Percentiles rank a stretch among this genome's conserved stretches.
Evolutionary conservation across 1,284 basidiomycete genomes (phyloP).

Genomic region (Puccinia triticina): DNA sequence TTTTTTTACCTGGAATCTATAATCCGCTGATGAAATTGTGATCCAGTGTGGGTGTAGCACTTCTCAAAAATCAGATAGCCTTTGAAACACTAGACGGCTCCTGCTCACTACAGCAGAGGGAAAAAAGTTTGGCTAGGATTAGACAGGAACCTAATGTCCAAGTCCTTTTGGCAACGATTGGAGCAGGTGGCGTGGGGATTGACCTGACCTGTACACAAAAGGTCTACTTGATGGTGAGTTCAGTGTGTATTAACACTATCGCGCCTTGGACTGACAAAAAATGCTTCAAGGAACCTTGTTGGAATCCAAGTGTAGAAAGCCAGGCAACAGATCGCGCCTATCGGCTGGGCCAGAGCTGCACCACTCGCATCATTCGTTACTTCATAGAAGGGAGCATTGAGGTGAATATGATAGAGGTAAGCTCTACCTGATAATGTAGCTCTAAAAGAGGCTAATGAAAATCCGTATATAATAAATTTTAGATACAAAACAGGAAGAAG

Average conservation of each 20-base stretch:
- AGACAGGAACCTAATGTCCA: background rate
- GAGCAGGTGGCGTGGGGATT: constrained; percentile 10
- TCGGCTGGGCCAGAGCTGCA: background rate
- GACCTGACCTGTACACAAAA: constrained; percentile 11
- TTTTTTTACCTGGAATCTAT: background rate
- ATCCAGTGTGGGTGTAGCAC: background rate
- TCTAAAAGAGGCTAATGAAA: background rate
- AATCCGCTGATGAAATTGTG: background rate
- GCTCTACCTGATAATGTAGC: background rate
- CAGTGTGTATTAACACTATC: background rate
- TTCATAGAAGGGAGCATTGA: constrained; percentile 8
- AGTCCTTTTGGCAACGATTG: background rate
- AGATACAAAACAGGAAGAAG: constrained; percentile 10
- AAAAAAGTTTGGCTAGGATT: background rate
- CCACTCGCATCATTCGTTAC: background rate
- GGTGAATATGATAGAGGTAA: constrained; percentile 6
- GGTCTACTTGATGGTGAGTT: constrained; percentile 19
- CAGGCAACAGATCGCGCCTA: constrained; percentile 16
- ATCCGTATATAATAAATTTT: background rate
- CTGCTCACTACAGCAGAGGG: constrained; percentile 1
- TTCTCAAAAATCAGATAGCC: background rate
- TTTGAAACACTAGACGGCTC: background rate
- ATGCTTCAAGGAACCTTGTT: background rate
- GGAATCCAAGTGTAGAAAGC: constrained; percentile 18
- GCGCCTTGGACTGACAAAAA: background rate